phyloP scores from a whole-genome alignment of 305 asterid species.

The Solanum hybrid region DNA sequence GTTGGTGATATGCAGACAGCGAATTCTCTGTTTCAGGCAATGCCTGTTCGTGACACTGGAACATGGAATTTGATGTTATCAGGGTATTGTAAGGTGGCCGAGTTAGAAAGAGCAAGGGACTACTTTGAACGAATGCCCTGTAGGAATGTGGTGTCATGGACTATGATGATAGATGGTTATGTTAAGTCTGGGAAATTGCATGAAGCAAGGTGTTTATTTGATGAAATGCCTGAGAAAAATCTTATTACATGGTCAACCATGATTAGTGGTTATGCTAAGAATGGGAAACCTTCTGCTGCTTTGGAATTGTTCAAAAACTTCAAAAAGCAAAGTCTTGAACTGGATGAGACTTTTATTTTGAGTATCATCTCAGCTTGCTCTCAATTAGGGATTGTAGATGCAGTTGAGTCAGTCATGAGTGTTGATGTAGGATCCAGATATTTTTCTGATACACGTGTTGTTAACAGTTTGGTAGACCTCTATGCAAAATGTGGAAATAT shows the following conservation, averaged over 20 bases:
- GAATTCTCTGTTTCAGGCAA: neutral
- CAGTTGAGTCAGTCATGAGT: slow-evolving; percentile 5
- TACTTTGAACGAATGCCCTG: slow-evolving; percentile 8
- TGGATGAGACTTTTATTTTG: slow-evolving; percentile 3
- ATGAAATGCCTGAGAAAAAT: slow-evolving; percentile 7
- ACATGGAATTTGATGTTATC: slow-evolving; percentile 7
- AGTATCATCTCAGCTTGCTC: slow-evolving; percentile 16
- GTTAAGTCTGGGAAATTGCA: slow-evolving; percentile 1
- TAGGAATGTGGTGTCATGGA: slow-evolving; percentile 16
- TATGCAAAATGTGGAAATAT: slow-evolving; percentile 20
- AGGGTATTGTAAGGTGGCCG: slow-evolving; percentile 6
- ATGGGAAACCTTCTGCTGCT: slow-evolving; percentile 8
- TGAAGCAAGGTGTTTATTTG: neutral
- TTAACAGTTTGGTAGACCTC: slow-evolving; percentile 13
- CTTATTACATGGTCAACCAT: slow-evolving; percentile 13
- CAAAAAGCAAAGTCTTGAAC: neutral
- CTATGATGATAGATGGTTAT: slow-evolving; percentile 15
- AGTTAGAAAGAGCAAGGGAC: neutral
- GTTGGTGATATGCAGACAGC: neutral
- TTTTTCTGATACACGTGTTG: slow-evolving; percentile 7
- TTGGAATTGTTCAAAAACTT: slow-evolving; percentile 6
- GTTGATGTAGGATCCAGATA: slow-evolving; percentile 3
- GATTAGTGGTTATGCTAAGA: slow-evolving; percentile 4
- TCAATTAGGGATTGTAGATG: slow-evolving; percentile 11
- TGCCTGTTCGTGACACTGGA: slow-evolving; percentile 1